Base-by-base conservation (phyloP, 371 early-diverging fungal species). In the Mortierella sp. region DNA sequence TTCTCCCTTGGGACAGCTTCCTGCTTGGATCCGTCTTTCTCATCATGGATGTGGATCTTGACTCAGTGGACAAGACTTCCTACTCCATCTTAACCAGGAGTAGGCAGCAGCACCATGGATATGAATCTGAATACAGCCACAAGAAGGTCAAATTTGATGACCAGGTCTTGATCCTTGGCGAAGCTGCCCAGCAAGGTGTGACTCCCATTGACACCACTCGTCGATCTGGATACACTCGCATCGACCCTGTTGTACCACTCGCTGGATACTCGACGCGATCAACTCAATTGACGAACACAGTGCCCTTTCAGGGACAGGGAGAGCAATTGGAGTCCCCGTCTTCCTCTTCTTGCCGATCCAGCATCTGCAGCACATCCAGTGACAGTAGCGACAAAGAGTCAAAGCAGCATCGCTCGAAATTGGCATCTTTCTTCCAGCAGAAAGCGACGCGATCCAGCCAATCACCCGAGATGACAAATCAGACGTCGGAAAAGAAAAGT, bases 71-170 rank as follows among this genome's bases (percentile, higher is more conserved):
- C 31, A 21, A 29, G 13, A 27, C 3, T 27, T 27, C 43, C 16
- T 34, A 34, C 10, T 10, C 34, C 4, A 34, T 34, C 7, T 13
- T 40, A 21, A 19, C 7, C 44, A 41, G 25, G 21, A 50, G 22
- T 45, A 17, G 14, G 16, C 34, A 28, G 19, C 47, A 45, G 16
- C n/a, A 28, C 13, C 37, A 25, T 16, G 29, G 44, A 2, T 52
- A 58, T 1, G 16, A 41, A 29, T 54, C 70, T 14, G 58, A 44
- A 40, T 52, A 45, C 19, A 52, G 25, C 43, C 49, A 25, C 37
- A 45, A 63, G 44, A 57, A 47, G 28, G 70, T 70, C 28, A 63
- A 63, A 9, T 70, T 70, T 54, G 45, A 70, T 37, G 63, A 63
- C 10, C 54, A 63, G 34, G 63, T 70, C 12, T 47, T 59, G 70